phyloP scores from a whole-genome alignment of 164 flowering plant genomes.

The Platanus orientalis region DNA sequence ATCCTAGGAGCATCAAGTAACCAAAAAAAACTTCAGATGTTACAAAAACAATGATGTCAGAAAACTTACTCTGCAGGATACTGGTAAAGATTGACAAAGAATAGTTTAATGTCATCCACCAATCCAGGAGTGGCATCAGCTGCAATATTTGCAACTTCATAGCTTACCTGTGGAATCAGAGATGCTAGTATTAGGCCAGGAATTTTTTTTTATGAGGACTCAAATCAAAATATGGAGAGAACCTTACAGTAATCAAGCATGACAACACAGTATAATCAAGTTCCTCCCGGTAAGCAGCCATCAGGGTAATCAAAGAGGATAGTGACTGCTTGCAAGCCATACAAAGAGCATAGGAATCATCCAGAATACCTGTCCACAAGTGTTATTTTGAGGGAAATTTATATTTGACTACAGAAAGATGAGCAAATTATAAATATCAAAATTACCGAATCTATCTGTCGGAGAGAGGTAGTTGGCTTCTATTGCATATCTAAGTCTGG shows the following conservation, averaged over 20 bases:
- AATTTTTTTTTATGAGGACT: no score
- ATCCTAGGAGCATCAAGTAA: not conserved
- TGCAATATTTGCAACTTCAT: conserved; percentile 53
- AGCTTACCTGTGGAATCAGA: conserved; percentile 52
- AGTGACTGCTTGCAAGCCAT: conserved; percentile 70
- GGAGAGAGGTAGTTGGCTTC: conserved; percentile 56
- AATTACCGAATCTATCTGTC: conserved; percentile 83
- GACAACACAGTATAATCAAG: conserved; percentile 85
- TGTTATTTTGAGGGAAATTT: not conserved
- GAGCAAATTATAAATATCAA: no score
- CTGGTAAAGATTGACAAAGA: conserved; percentile 69
- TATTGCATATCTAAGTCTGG: conserved; percentile 70
- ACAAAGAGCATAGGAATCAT: conserved; percentile 83
- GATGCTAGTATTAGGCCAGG: conserved; percentile 10
- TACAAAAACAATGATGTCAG: not conserved
- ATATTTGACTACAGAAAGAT: not conserved
- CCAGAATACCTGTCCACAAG: conserved; percentile 72
- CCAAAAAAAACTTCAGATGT: not conserved
- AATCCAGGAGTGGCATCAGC: conserved; percentile 78
- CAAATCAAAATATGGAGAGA: conserved; percentile 4
- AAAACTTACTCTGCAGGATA: conserved; percentile 70
- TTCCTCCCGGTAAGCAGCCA: conserved; percentile 79
- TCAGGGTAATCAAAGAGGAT: conserved; percentile 75
- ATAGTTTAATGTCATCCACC: conserved; percentile 41
- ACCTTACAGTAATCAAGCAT: conserved; percentile 65